A percentile compares a stretch with the other conserved stretches of the same genome.
These are phyloP conservation scores for Mollisia scopiformis DNA, from an alignment of 2,329 filamentous ascomycete genomes.

Conservation along the genomic window DNA sequence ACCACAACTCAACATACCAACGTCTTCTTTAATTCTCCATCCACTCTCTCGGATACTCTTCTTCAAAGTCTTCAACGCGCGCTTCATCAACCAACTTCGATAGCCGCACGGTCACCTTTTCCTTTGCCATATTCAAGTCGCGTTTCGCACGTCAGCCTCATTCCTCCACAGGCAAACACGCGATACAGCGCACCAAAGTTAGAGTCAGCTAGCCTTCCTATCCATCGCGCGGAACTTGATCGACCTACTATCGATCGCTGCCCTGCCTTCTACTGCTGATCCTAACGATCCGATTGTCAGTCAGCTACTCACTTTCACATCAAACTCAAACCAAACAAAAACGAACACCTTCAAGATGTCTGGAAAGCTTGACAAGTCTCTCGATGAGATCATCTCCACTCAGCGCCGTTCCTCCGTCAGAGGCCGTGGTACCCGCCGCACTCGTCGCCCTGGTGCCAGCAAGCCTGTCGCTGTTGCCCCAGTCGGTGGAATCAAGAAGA, in stretches of 20 bases:
- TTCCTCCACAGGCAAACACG: constrained; percentile 22
- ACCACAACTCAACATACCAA: constrained; percentile 14
- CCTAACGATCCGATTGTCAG: constrained; percentile 33
- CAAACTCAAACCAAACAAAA: constrained; percentile 26
- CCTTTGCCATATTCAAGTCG: constrained; percentile 30
- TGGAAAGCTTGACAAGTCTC: constrained; percentile 93
- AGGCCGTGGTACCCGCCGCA: constrained; percentile 45
- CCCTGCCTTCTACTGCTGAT: constrained; percentile 33
- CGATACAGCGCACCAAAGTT: constrained; percentile 27
- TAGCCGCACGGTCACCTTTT: constrained; percentile 22
- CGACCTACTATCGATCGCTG: constrained; percentile 27
- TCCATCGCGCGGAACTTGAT: constrained; percentile 27
- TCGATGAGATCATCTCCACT: constrained; percentile 94
- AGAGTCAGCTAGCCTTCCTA: constrained; percentile 34
- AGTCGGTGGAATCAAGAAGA: constrained; percentile 84
- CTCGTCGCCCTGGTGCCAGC: constrained; percentile 50
- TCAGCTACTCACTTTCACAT: constrained; percentile 28
- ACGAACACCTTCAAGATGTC: constrained; percentile 73
- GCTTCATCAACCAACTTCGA: constrained; percentile 32
- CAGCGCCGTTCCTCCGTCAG: constrained; percentile 44
- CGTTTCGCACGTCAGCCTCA: constrained; percentile 31
- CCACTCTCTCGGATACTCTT: constrained; percentile 16
- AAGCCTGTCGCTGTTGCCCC: constrained; percentile 62
- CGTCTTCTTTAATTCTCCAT: constrained; percentile 24
- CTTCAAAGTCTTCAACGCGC: constrained; percentile 16